Evolutionary conservation across 2,329 filamentous ascomycete genomes (phyloP).

Genomic region (Fragosphaeria purpurea): DNA sequence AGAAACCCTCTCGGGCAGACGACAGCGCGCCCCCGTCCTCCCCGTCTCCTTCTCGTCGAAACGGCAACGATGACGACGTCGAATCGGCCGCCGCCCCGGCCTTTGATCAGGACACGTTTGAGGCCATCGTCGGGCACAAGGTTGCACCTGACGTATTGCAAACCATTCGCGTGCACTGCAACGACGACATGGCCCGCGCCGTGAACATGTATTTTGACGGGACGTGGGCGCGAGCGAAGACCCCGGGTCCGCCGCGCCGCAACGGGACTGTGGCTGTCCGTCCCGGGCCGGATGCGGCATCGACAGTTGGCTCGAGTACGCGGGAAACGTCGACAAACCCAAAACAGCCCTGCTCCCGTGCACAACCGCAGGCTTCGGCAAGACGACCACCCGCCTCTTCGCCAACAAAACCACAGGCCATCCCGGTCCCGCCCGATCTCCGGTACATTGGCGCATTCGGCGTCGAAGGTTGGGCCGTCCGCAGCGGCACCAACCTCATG

Average conservation of each 20-base stretch:
- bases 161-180: slow-evolving; percentile 43
- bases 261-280: background rate
- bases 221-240: slow-evolving; percentile 39
- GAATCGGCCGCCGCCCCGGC: slow-evolving; percentile 12
- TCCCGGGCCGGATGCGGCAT: no score
- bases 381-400: background rate
- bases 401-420: background rate
- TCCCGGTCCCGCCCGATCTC: slow-evolving; percentile 22
- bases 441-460: slow-evolving; percentile 90
- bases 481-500: slow-evolving; percentile 65
- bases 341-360: no score
- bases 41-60: background rate
- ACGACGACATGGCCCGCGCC: slow-evolving; percentile 49
- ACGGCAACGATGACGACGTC: no score
- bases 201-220: slow-evolving; percentile 63
- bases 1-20: no score
- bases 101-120: slow-evolving; percentile 50
- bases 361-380: background rate
- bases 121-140: slow-evolving; percentile 49
- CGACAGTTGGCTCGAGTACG: no score
- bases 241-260: background rate
- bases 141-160: slow-evolving; percentile 38
- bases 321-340: no score
- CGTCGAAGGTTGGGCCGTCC: slow-evolving; percentile 82
- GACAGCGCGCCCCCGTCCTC: background rate